Evolutionary conservation across 192 early-diverging fungal species (phyloP).

Genomic region (Backusella psychrophila): DNA sequence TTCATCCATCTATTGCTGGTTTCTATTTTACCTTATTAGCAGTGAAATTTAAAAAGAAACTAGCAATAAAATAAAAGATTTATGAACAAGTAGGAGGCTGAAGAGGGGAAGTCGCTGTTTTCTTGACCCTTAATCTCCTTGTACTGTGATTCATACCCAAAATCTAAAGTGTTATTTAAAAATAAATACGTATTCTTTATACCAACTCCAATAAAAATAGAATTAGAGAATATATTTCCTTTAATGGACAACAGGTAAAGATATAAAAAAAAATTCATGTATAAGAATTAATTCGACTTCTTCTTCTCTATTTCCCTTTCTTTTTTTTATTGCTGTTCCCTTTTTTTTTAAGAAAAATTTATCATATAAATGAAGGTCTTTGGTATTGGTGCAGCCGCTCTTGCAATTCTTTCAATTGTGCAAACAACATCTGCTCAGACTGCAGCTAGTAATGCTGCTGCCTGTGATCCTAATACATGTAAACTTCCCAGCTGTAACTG

Average conservation of each 20-base stretch:
- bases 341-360: neutral
- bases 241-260: neutral
- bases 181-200: neutral
- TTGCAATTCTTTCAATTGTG: neutral
- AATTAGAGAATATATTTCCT: neutral
- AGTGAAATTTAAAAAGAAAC: conserved; percentile 3
- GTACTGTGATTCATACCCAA: neutral
- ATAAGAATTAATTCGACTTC: neutral
- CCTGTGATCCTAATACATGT: conserved; percentile 50
- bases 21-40: neutral
- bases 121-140: conserved; percentile 5
- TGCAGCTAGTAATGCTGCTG: neutral
- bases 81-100: neutral
- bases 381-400: conserved; percentile 10
- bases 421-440: conserved; percentile 13
- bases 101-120: neutral
- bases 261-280: neutral
- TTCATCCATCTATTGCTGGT: neutral
- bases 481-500: conserved; percentile 51
- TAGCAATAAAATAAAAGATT: neutral
- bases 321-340: neutral
- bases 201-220: neutral
- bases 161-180: neutral
- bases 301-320: neutral
- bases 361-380: conserved; percentile 13